Evolutionary conservation across 176 grass and related monocot species (phyloP), one percentile per base, ranked within the genome.

Genomic region (Avena insularis): DNA sequence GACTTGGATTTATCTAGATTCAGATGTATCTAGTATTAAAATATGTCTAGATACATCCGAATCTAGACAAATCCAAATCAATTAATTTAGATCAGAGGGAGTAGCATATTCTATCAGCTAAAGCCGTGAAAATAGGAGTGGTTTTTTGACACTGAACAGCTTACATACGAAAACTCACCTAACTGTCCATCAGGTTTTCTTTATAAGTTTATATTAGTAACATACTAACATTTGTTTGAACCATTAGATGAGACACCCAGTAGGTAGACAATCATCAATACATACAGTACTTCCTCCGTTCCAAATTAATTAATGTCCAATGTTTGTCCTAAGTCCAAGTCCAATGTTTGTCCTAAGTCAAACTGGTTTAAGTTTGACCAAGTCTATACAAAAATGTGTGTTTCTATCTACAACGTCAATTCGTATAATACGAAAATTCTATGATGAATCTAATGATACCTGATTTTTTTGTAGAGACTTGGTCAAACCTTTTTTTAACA

Each of bases 51-150:
- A 29, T 29, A 29, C 29, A 29, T 29, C 29, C 29, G 29, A 29
- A 29, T 29, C 29, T 29, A 29, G 29, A 29, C 29, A 29, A 29
- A 29, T 29, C 29, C 29, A 29, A 29, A 29, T 1, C 29, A 29
- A 29, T 29, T 29, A 29, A 29, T 29, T 29, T 29, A 2, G 29
- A 29, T 29, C 29, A 29, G 29, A 29, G 29, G 29, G 29, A 29
- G 29, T 29, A 29, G 15, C 11, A 14, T 40, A 6, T 68, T 71
- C 70, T 70, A 70, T 36, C 80, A 70, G 64, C 80, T 54, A 82
- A 69, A 69, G 25, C 65, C 23, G 69, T 43, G 14, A 5, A 83
- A 83, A 83, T 27, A 83, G 12, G 27, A 71, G 50, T 25, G n/a
- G 4, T 57, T 56, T 70, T 23, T 19, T 82, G 40, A 7, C 46